Percentiles rank a stretch among this genome's conserved stretches.
Conservation (phyloP, 805 yeast species). For the Lipomyces lipofer region DNA sequence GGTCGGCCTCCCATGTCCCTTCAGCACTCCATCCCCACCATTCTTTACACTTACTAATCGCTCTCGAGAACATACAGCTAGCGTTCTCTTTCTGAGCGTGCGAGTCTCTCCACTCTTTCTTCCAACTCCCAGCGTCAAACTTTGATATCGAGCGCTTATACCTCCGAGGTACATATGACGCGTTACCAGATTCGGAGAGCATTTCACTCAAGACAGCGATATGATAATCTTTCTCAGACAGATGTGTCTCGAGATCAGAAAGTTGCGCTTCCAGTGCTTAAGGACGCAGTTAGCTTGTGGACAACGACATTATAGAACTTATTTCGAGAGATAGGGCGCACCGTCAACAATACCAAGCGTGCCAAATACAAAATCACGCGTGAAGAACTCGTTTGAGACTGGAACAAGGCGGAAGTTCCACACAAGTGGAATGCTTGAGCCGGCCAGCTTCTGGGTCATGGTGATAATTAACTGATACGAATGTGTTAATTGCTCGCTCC, state of each 20-base stretch:
- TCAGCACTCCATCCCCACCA: conserved; percentile 7
- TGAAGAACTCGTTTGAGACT: not conserved
- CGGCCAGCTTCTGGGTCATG: not conserved
- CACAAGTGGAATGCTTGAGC: conserved; percentile 4
- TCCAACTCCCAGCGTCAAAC: conserved; percentile 14
- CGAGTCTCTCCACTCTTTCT: conserved; percentile 2
- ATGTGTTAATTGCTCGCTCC: not conserved
- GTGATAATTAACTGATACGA: conserved; percentile 11
- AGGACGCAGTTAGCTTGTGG: not conserved
- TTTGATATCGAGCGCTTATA: not conserved
- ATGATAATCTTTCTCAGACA: conserved; percentile 19
- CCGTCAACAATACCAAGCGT: conserved; percentile 18
- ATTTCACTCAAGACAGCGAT: conserved; percentile 6
- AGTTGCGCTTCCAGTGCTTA: conserved; percentile 9
- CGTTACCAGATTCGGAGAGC: conserved; percentile 6
- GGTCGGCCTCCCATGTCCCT: not conserved
- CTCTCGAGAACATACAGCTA: not conserved
- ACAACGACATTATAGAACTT: not conserved
- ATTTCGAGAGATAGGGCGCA: not conserved
- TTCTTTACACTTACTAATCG: not conserved
- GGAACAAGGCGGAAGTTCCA: conserved; percentile 16
- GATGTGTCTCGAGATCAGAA: not conserved
- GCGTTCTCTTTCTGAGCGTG: not conserved
- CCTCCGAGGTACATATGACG: conserved; percentile 13
- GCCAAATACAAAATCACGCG: not conserved